Base-by-base conservation (phyloP, 2,329 filamentous ascomycete species). In the Arthrinium phaeospermum region DNA sequence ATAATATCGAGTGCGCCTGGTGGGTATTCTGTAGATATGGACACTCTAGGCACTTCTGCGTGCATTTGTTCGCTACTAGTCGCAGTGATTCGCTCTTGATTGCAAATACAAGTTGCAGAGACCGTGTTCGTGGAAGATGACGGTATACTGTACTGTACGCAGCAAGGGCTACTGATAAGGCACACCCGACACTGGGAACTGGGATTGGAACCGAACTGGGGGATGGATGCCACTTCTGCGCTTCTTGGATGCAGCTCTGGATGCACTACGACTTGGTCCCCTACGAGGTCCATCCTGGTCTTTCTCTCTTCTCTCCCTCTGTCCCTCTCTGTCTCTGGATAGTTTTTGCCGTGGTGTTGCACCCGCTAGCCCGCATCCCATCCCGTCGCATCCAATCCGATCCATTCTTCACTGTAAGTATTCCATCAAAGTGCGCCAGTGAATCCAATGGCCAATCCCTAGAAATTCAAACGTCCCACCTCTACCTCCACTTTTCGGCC, bases 281-380 rank as follows among this genome's bases (percentile, higher is more conserved):
- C 27, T 34, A 57, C 27, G 51, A 57, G 27, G 2, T 30, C 27
- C 14, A 57, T 57, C 51, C 51, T 34, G 27, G 27, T 57, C 53
- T 37, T 30, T 61, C 30, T 61, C 30, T 34, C 12, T 1, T 37
- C 7, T 61, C 30, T n/a, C 19, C 22, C 53, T 61, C 53, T 57
- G 24, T 30, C 51, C 30, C 51, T 57, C 51, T 34, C 53, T 37
- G 30, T 37, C 30, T 24, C 57, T 64, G 57, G 57, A 64, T 41
- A 41, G 57, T 41, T 64, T 41, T 64, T 64, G 57, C 57, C 57
- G 57, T 41, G 22, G 4, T 64, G 57, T 64, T 64, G 57, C 34
- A 41, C 57, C 57, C 57, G 57, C 57, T 64, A 64, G 57, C 34
- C 57, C 57, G 57, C 57, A 64, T 64, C 57, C 49, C 34, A 64